Evolutionary conservation across 2,329 filamentous ascomycete species (phyloP).

Genomic region (Scedosporium minutisporum): DNA sequence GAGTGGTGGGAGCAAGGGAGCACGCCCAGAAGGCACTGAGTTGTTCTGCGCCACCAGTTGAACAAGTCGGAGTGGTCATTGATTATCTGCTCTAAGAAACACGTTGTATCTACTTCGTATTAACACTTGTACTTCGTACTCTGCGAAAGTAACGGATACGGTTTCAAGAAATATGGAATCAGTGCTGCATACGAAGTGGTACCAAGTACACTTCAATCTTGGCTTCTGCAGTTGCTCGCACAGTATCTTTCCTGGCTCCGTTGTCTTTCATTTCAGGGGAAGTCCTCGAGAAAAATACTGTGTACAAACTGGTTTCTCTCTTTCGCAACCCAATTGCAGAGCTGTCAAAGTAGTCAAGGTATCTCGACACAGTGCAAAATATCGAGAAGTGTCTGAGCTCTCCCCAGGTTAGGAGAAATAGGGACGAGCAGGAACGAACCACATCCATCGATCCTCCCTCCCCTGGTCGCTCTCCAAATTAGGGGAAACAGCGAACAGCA

Average conservation of each 20-base stretch:
- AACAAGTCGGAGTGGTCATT: neutral
- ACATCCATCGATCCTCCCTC: slow-evolving; percentile 1
- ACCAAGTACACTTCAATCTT: too few relatives aligned
- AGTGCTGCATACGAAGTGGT: too few relatives aligned
- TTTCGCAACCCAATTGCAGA: too few relatives aligned
- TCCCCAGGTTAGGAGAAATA: neutral
- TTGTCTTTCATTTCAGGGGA: too few relatives aligned
- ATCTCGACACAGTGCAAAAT: neutral
- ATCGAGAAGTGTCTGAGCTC: neutral
- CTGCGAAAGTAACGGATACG: too few relatives aligned
- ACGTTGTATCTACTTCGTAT: neutral
- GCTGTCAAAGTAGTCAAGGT: too few relatives aligned
- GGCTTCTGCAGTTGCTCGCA: too few relatives aligned
- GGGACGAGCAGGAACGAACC: slow-evolving; percentile 1
- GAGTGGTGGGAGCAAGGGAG: neutral
- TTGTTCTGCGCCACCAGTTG: neutral
- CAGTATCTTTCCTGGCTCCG: too few relatives aligned
- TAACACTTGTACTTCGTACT: too few relatives aligned
- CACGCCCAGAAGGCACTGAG: neutral
- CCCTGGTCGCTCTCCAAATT: slow-evolving; percentile 3
- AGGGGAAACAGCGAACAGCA: slow-evolving; percentile 2
- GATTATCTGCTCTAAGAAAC: neutral
- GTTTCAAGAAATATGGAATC: too few relatives aligned
- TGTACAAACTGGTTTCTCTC: too few relatives aligned
- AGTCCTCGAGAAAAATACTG: too few relatives aligned